Evolutionary conservation across 306 rosid genomes (phyloP).

Genomic region (Rosa persica): DNA sequence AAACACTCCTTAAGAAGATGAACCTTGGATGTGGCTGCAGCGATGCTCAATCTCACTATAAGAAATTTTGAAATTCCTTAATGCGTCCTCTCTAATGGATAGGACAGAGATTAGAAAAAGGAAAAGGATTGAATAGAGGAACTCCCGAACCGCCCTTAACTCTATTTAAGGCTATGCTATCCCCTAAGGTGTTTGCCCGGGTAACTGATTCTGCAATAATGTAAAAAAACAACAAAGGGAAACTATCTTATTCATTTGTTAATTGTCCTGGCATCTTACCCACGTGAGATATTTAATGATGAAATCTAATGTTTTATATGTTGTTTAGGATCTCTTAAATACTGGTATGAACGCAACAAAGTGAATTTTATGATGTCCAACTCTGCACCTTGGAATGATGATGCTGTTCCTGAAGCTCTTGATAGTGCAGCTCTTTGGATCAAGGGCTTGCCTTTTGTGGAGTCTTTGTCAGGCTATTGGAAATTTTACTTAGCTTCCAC

Average conservation of each 20-base stretch:
- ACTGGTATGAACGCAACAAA: constrained; percentile 80
- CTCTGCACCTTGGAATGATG: constrained; percentile 86
- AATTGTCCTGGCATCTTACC: background rate
- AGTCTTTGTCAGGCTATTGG: constrained; percentile 90
- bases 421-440: constrained; percentile 82
- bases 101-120: no score
- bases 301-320: constrained; percentile 17
- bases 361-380: constrained; percentile 64
- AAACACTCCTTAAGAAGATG: no score
- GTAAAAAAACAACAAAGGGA: no score
- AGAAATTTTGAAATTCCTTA: no score
- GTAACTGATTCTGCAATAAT: no score
- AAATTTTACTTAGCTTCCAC: constrained; percentile 69
- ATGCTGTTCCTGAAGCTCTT: constrained; percentile 74
- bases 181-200: no score
- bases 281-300: background rate
- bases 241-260: background rate
- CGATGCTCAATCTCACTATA: no score
- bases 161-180: no score
- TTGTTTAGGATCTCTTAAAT: constrained; percentile 69
- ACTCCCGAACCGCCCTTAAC: no score
- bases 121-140: no score
- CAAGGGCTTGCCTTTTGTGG: constrained; percentile 70
- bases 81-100: no score
- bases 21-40: no score